Percentiles rank a stretch among this genome's conserved stretches.
These are phyloP conservation scores for Mycena galopus DNA, from an alignment of 768 basidiomycete genomes.

Conservation along the genomic window DNA sequence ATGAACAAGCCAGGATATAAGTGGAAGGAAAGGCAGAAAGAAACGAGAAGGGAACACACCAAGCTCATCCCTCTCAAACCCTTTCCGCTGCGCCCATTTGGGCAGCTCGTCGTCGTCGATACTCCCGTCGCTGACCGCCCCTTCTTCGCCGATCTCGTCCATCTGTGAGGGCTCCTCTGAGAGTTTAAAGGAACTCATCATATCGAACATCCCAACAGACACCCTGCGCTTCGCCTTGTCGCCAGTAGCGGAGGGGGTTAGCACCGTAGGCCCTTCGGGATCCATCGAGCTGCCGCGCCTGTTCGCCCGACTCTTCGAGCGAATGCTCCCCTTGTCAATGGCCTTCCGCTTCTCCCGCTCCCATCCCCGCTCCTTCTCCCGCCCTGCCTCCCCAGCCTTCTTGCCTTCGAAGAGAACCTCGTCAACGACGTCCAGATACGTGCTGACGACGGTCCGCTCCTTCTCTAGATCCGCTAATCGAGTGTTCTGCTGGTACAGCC, in stretches of 20 bases:
- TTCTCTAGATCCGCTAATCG: slow-evolving; percentile 63
- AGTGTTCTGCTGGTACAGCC: slow-evolving; percentile 83
- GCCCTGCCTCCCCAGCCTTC: slow-evolving; percentile 55
- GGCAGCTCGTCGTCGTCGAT: slow-evolving; percentile 83
- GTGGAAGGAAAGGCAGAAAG: slow-evolving; percentile 9
- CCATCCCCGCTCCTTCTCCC: slow-evolving; percentile 62
- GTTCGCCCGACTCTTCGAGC: slow-evolving; percentile 56
- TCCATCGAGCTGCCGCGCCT: slow-evolving; percentile 65
- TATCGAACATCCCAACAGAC: slow-evolving; percentile 70
- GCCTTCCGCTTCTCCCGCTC: slow-evolving; percentile 60
- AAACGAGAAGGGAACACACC: slow-evolving; percentile 57
- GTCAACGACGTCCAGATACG: slow-evolving; percentile 85
- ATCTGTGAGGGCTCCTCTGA: slow-evolving; percentile 71
- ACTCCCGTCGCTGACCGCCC: slow-evolving; percentile 54
- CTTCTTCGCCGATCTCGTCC: slow-evolving; percentile 61
- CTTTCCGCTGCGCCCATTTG: slow-evolving; percentile 76
- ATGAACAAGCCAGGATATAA: slow-evolving; percentile 7
- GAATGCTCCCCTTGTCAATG: slow-evolving; percentile 56
- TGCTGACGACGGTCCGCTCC: slow-evolving; percentile 68
- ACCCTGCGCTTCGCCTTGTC: slow-evolving; percentile 51
- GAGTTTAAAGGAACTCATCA: slow-evolving; percentile 62
- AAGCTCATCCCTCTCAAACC: slow-evolving; percentile 68
- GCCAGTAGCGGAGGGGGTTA: slow-evolving; percentile 26
- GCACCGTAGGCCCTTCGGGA: slow-evolving; percentile 38
- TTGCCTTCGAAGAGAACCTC: slow-evolving; percentile 79